Evolutionary conservation across 805 yeast genomes (phyloP), one percentile per base, ranked within the genome.

Genomic region (Candida methanosorbosa): DNA sequence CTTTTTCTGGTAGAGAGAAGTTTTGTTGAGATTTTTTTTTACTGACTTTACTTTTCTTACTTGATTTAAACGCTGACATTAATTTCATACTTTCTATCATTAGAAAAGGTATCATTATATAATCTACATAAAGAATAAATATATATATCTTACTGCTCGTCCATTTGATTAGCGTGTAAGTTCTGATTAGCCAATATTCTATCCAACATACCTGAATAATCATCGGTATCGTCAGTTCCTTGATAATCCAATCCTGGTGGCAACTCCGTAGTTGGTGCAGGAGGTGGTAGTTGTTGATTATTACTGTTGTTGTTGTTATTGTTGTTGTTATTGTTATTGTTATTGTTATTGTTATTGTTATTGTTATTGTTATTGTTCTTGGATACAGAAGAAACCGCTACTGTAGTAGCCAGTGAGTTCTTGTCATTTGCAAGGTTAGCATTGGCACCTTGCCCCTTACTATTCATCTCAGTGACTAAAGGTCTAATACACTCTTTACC

Each of bases 401-500:
- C 4, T 6, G 26, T 8, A 20, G 18, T 29, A 13, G 19, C 32
- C n/a, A 25, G 32, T 15, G 30, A 28, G 4, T 22, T 11, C 11
- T 17, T 16, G 8, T 18, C 30, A 27, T 26, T 14, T 6, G 4
- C 17, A 11, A 11, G 17, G 4, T n/a, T n/a, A n/a, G 17, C 8
- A 5, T 26, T 15, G 11, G 11, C 8, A n/a, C 28, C 28, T 12
- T 5, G 13, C 13, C 30, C 18, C 18, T 17, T 6, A 7, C 18
- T n/a, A 9, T 7, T 5, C 9, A 13, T 18, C 13, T 27, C 30
- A n/a, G n/a, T n/a, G n/a, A 78, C 69, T 41, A 80, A 59, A 0
- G 84, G 82, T 34, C 71, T 59, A 21, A 82, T 77, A 58, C 94
- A 82, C 33, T 66, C 65, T 60, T 78, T 75, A 4, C 92, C 92